Base-by-base conservation (phyloP, 495 filamentous ascomycete species). In the Aspergillus cristatus region DNA sequence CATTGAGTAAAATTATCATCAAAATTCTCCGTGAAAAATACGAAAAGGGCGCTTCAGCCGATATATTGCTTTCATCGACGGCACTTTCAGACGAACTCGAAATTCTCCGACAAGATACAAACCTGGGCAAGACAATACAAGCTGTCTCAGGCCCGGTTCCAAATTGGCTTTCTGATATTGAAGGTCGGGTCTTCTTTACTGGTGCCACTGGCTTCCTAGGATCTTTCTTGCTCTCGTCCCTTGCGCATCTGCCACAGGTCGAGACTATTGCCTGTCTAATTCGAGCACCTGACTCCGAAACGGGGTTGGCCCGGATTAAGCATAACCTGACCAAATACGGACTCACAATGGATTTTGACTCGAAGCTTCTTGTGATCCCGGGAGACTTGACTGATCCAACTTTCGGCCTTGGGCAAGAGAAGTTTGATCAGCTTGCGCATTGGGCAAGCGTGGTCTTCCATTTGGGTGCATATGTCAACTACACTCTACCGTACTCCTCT, bases 391-490 rank as follows among this genome's bases (percentile, higher is more conserved):
- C 24, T 11, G 6, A 26, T 11, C 24, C 24, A 11, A 26, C 6
- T 11, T 11, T 26, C 6, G 24, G 24, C 24, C 6, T 26, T 6
- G 6, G 6, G 6, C 6, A 26, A 11, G 24, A 26, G 11, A 11
- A 26, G 6, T 26, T 26, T 26, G 24, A 26, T 26, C 24, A 26
- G 6, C 24, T 6, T 11, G 24, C 24, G n/a, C n/a, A n/a, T n/a
- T n/a, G 6, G 11, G 6, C 42, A 1, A 47, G 45, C 15, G 36
- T 43, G 3, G 40, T 47, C 18, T 43, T 47, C 20, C 45, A 47
- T 17, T 32, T 43, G 1, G 45, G 35, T 3, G 45, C 45, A 0
- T 26, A 39, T 1, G 45, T 47, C 18, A 47, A 37, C 32, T 47
- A 22, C 18, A 28, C 34, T 3, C 16, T 35, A 7, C 40, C 45